These are phyloP conservation scores for Melaleuca alternifolia DNA, from an alignment of 345 rosid genomes.

Conservation along the genomic window DNA sequence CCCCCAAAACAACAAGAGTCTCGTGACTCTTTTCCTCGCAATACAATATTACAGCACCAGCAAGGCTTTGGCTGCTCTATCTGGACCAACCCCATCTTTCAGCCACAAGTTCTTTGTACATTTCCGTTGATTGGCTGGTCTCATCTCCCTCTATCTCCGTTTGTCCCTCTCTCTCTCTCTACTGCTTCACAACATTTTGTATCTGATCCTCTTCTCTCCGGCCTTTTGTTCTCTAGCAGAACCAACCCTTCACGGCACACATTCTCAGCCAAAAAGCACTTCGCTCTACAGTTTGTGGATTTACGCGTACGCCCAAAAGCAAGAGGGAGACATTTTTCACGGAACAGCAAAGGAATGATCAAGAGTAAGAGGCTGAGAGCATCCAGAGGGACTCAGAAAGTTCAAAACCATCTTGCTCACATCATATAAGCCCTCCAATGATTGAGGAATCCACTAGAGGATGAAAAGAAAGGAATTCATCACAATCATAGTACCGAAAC, in stretches of 20 bases:
- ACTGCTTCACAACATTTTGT: not conserved
- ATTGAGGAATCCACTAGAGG: not conserved
- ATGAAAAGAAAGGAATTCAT: not conserved
- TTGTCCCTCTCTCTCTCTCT: too few relatives aligned
- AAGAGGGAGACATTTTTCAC: not conserved
- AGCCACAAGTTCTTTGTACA: not conserved
- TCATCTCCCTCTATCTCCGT: not conserved
- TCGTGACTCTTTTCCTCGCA: not conserved
- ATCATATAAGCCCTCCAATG: not conserved
- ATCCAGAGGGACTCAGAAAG: not conserved
- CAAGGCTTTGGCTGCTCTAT: not conserved
- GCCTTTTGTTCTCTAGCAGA: not conserved
- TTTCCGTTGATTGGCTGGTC: not conserved
- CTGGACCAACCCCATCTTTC: not conserved
- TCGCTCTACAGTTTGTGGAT: too few relatives aligned
- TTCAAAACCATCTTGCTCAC: not conserved
- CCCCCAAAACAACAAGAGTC: not conserved
- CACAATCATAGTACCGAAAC: not conserved
- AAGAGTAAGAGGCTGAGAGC: not conserved
- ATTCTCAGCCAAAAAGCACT: not conserved
- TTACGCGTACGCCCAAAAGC: not conserved
- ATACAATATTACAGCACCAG: not conserved
- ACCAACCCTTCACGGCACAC: not conserved
- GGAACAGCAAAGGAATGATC: not conserved
- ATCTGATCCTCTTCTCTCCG: not conserved